Conservation (phyloP, 192 early-diverging fungal species). For the Backusella liffmaniae region DNA sequence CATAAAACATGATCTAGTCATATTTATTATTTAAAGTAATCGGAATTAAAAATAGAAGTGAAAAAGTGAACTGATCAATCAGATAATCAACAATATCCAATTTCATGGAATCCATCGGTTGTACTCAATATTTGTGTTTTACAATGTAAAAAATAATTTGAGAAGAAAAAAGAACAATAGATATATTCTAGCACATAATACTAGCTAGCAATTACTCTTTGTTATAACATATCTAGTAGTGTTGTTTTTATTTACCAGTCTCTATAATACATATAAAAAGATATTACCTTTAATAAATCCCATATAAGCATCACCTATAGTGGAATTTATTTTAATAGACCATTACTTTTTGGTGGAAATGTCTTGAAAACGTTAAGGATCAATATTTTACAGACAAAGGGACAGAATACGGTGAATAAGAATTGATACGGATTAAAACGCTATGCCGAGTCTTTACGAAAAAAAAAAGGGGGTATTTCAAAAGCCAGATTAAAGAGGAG, state of each 20-base stretch:
- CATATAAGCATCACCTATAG: too few relatives aligned
- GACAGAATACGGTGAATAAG: background rate
- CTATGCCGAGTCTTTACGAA: background rate
- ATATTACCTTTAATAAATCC: too few relatives aligned
- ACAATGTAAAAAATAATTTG: background rate
- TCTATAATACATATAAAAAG: too few relatives aligned
- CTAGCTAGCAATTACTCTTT: background rate
- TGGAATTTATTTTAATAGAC: too few relatives aligned
- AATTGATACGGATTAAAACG: background rate
- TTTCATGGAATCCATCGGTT: background rate
- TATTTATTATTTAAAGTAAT: background rate
- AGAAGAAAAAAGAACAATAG: background rate
- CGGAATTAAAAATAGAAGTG: background rate
- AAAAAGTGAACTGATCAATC: background rate
- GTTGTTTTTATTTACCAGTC: too few relatives aligned
- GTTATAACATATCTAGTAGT: too few relatives aligned
- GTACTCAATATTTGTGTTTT: background rate
- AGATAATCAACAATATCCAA: background rate
- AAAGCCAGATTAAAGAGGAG: constrained; percentile 9
- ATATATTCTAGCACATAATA: background rate
- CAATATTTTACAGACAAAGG: background rate
- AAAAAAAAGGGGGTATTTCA: background rate
- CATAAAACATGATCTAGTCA: background rate
- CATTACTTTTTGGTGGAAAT: too few relatives aligned
- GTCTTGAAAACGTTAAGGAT: background rate